Percentiles rank a stretch among this genome's conserved stretches.
Evolutionary conservation across 129 eudicot genomes (phyloP).

Genomic region (Flaveria ramosissima): DNA sequence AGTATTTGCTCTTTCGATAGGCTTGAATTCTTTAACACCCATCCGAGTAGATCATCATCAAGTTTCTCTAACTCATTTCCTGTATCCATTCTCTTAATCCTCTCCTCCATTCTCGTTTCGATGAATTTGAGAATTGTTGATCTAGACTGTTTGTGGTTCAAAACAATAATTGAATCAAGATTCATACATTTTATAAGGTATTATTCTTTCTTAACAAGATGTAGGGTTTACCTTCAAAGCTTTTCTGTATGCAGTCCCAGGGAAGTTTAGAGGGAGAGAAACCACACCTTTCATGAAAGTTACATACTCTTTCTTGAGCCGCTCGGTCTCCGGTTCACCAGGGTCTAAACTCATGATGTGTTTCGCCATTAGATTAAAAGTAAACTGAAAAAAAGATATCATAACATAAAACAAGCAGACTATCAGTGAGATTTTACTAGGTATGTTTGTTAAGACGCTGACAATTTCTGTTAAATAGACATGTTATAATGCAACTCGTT

Average conservation of each 20-base stretch:
- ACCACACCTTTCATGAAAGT: slow-evolving; percentile 99
- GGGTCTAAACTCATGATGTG: slow-evolving; percentile 99
- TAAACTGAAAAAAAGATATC: slow-evolving; percentile 54
- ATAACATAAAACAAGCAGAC: background rate
- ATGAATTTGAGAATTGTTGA: slow-evolving; percentile 73
- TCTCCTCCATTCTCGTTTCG: slow-evolving; percentile 77
- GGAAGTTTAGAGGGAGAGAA: slow-evolving; percentile 84
- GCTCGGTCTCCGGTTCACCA: slow-evolving; percentile 78
- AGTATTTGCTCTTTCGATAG: slow-evolving; percentile 91
- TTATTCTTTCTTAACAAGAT: background rate
- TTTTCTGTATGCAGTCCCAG: slow-evolving; percentile 91
- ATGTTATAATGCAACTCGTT: too few relatives aligned
- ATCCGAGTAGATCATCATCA: slow-evolving; percentile 86
- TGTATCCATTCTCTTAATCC: slow-evolving; percentile 36
- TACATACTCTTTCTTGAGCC: slow-evolving; percentile 79
- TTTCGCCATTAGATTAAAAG: slow-evolving; percentile 94
- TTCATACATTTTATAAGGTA: background rate
- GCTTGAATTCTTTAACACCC: slow-evolving; percentile 81
- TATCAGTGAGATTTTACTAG: background rate
- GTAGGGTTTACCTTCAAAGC: slow-evolving; percentile 64
- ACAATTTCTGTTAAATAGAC: too few relatives aligned
- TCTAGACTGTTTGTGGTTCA: slow-evolving; percentile 59
- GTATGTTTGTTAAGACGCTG: background rate
- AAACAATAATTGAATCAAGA: background rate
- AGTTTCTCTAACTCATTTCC: slow-evolving; percentile 37